Percentiles rank a stretch among this genome's conserved stretches.
phyloP scores from a whole-genome alignment of 495 filamentous ascomycete species.

The Viridothelium virens region DNA sequence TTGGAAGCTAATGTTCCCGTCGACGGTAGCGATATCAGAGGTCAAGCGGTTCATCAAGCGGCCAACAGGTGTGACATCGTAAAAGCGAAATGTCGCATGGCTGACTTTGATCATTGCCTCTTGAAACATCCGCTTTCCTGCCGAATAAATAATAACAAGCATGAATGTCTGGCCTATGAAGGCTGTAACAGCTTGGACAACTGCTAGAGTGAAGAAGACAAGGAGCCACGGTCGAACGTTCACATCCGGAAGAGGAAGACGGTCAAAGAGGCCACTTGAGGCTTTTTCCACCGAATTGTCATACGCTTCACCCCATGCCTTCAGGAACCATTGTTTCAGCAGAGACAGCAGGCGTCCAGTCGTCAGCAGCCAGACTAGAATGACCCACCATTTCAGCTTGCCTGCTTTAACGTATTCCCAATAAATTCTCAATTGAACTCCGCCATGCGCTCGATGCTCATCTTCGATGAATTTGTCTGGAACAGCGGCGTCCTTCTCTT shows the following conservation, averaged over 20 bases:
- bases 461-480: conserved; percentile 78
- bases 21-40: conserved; percentile 73
- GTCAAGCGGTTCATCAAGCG: conserved; percentile 82
- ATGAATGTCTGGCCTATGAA: conserved; percentile 52
- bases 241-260: conserved; percentile 55
- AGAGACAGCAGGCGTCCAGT: conserved; percentile 53
- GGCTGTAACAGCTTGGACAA: conserved; percentile 48
- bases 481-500: conserved; percentile 44
- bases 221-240: conserved; percentile 67
- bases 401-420: conserved; percentile 78
- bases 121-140: conserved; percentile 63
- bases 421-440: conserved; percentile 65
- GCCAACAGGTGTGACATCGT: conserved; percentile 76
- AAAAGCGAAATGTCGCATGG: conserved; percentile 76
- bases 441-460: conserved; percentile 66
- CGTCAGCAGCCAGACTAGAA: conserved; percentile 50
- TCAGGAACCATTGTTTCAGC: conserved; percentile 69
- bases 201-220: conserved; percentile 54
- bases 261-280: conserved; percentile 42
- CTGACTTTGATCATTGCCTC: conserved; percentile 60
- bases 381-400: conserved; percentile 60
- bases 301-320: conserved; percentile 77
- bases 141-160: conserved; percentile 62
- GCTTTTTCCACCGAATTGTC: conserved; percentile 29
- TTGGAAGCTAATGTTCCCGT: conserved; percentile 65